Conservation (phyloP, 306 rosid species). For the Dryas octopetala region DNA sequence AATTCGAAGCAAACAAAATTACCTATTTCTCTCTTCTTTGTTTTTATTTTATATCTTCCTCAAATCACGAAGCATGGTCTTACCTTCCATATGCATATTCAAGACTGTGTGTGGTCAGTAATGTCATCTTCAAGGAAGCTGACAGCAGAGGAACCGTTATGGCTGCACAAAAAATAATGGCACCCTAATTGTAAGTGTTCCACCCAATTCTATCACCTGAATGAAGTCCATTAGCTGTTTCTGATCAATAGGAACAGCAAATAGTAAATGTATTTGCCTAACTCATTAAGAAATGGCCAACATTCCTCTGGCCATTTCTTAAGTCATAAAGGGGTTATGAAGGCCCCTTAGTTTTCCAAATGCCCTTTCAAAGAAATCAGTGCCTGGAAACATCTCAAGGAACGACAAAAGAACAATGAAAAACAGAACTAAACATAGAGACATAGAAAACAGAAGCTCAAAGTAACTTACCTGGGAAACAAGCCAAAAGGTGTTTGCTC, state of each 20-base stretch:
- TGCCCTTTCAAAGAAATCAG: too few relatives aligned
- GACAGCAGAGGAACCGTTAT: slow-evolving; percentile 84
- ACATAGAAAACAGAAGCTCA: too few relatives aligned
- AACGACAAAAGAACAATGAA: too few relatives aligned
- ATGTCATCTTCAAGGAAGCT: slow-evolving; percentile 67
- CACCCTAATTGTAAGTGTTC: slow-evolving; percentile 87
- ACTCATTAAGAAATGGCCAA: too few relatives aligned
- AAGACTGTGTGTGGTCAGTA: slow-evolving; percentile 80
- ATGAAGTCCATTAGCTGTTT: slow-evolving; percentile 25
- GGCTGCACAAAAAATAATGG: slow-evolving; percentile 84
- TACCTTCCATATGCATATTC: slow-evolving; percentile 77
- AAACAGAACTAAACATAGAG: too few relatives aligned
- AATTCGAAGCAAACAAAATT: slow-evolving; percentile 3
- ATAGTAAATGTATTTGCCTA: not conserved
- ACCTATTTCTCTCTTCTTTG: too few relatives aligned
- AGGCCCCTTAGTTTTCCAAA: too few relatives aligned
- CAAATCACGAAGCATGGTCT: slow-evolving; percentile 22
- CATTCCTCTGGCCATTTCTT: too few relatives aligned
- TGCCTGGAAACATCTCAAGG: too few relatives aligned
- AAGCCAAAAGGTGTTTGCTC: too few relatives aligned
- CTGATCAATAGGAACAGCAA: not conserved
- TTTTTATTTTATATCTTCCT: not conserved
- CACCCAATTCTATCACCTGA: slow-evolving; percentile 90
- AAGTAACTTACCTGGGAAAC: too few relatives aligned
- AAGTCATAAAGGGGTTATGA: too few relatives aligned